Conservation (phyloP, 2,329 filamentous ascomycete genomes). For the Orbilia oligospora region DNA sequence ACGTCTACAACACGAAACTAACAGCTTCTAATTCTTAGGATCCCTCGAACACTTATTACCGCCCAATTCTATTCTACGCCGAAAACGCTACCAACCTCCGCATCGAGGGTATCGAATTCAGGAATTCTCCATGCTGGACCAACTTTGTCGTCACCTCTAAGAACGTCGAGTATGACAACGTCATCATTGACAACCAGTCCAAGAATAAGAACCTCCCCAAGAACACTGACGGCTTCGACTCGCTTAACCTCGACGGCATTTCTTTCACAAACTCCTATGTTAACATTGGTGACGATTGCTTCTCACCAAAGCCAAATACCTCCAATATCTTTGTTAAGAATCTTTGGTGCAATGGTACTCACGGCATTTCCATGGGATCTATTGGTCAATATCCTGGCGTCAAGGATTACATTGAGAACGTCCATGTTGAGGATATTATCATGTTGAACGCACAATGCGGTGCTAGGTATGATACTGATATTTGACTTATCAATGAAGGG, state of each 20-base stretch:
- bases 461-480: constrained; percentile 62
- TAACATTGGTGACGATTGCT: constrained; percentile 75
- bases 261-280: constrained; percentile 71
- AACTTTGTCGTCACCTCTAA: constrained; percentile 75
- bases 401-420: constrained; percentile 73
- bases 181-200: constrained; percentile 73
- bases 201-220: constrained; percentile 71
- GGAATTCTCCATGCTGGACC: constrained; percentile 76
- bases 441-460: constrained; percentile 69
- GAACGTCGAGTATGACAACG: constrained; percentile 72
- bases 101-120: constrained; percentile 73
- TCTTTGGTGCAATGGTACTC: constrained; percentile 74
- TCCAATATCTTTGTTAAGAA: constrained; percentile 74
- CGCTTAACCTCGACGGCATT: constrained; percentile 72
- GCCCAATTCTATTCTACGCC: constrained; percentile 75
- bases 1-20: constrained; percentile 14
- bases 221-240: constrained; percentile 77
- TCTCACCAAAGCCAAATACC: constrained; percentile 75
- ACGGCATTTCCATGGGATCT: constrained; percentile 74
- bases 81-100: constrained; percentile 74
- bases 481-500: not conserved
- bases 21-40: constrained; percentile 65
- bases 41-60: constrained; percentile 72
- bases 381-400: constrained; percentile 74
- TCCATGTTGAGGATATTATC: constrained; percentile 74